Percentiles rank a stretch among this genome's conserved stretches.
Conservation (phyloP, 2,329 filamentous ascomycete species). For the Verticillium zaregamsianum region DNA sequence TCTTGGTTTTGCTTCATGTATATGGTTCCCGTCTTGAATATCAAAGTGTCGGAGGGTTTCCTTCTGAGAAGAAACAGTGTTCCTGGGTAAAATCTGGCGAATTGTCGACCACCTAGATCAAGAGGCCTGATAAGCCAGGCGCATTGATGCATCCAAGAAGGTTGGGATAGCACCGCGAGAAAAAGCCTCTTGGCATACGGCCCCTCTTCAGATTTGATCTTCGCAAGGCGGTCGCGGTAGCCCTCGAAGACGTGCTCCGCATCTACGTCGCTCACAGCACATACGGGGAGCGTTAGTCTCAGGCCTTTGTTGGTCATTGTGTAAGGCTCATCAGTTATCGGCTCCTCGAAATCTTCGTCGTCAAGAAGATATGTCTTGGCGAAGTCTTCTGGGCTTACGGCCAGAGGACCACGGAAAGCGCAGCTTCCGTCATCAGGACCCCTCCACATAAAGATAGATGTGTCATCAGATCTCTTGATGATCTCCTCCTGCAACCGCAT, state of each 20-base stretch:
- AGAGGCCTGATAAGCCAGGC: neutral
- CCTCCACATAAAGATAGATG: constrained; percentile 18
- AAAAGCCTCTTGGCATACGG: neutral
- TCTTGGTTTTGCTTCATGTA: neutral
- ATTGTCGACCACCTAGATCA: neutral
- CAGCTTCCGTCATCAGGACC: neutral
- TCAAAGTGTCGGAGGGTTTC: neutral
- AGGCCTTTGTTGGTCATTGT: neutral
- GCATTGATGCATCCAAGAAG: rapidly evolving
- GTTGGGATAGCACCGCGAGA: neutral
- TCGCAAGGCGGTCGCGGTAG: neutral
- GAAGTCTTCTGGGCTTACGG: neutral
- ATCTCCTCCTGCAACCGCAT: constrained; percentile 19
- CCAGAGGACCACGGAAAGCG: neutral
- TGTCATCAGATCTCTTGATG: constrained; percentile 13
- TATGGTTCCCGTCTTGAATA: neutral
- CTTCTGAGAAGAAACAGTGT: neutral
- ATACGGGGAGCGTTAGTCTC: neutral
- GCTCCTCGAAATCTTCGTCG: no score
- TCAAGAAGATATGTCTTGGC: neutral
- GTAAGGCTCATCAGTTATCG: neutral
- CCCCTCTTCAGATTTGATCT: neutral
- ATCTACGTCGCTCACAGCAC: neutral
- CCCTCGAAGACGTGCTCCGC: neutral
- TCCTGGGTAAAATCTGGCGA: neutral